Percentiles rank a stretch among this genome's conserved stretches.
Evolutionary conservation across 805 yeast species (phyloP).

Genomic region (Yarrowia divulgata): DNA sequence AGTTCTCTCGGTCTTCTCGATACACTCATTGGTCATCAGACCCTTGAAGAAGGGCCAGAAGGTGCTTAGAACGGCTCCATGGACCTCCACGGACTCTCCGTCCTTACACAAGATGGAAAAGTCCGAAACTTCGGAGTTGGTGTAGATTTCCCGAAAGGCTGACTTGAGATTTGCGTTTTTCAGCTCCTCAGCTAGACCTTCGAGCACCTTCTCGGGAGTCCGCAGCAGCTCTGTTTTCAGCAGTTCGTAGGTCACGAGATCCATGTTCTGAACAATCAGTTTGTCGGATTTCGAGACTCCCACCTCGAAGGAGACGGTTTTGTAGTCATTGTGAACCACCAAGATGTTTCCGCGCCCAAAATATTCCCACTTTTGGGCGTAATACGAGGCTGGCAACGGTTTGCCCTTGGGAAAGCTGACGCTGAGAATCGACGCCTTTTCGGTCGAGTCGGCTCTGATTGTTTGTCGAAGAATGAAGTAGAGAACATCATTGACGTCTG

Average conservation of each 20-base stretch:
- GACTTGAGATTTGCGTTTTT: no score
- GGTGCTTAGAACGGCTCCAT: neutral
- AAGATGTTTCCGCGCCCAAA: neutral
- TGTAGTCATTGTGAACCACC: neutral
- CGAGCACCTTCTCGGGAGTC: no score
- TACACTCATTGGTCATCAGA: neutral
- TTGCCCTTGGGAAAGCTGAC: neutral
- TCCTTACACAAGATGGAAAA: neutral
- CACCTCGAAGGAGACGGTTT: no score
- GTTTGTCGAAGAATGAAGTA: neutral
- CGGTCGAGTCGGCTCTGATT: no score
- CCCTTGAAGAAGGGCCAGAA: conserved; percentile 6
- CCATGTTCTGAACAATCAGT: no score
- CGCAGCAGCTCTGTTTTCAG: neutral
- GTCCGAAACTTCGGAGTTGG: neutral
- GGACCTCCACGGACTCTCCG: neutral
- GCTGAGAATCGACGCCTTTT: neutral
- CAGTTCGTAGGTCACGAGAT: neutral
- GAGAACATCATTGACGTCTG: no score
- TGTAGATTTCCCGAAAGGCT: neutral
- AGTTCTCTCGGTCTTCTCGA: neutral
- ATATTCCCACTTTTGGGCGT: neutral
- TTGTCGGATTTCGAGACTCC: no score
- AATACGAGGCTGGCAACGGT: neutral
- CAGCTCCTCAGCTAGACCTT: no score